Evolutionary conservation across 2,329 filamentous ascomycete species (phyloP).

Genomic region (Trichoderma breve): DNA sequence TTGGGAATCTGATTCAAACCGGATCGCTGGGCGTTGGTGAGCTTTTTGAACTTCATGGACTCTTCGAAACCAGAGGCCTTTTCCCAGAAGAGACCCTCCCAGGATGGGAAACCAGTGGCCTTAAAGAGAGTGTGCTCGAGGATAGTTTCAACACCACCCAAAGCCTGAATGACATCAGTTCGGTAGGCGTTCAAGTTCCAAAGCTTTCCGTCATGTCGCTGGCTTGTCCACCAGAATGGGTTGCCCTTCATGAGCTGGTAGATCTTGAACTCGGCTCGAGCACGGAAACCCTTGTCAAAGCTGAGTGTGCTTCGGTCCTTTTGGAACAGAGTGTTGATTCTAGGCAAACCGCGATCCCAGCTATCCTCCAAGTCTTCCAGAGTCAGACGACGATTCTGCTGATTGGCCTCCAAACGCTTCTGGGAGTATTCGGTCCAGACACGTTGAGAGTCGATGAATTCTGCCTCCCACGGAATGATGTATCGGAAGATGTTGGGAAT

Average conservation of each 20-base stretch:
- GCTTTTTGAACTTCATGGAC: slow-evolving; percentile 96
- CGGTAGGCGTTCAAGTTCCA: slow-evolving; percentile 97
- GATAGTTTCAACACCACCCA: slow-evolving; percentile 97
- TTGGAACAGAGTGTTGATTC: slow-evolving; percentile 98
- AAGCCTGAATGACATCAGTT: slow-evolving; percentile 93
- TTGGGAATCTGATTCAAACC: slow-evolving; percentile 99
- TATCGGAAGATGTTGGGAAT: slow-evolving; percentile 99
- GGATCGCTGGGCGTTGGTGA: slow-evolving; percentile 94
- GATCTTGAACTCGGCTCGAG: slow-evolving; percentile 93
- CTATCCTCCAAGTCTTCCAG: slow-evolving; percentile 96
- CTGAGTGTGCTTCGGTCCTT: slow-evolving; percentile 95
- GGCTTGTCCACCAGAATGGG: slow-evolving; percentile 99
- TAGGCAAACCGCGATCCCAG: slow-evolving; percentile 94
- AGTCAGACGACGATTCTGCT: slow-evolving; percentile 91
- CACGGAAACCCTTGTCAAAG: slow-evolving; percentile 97
- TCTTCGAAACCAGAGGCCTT: slow-evolving; percentile 59
- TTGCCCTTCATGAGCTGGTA: slow-evolving; percentile 99
- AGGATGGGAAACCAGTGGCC: slow-evolving; percentile 91
- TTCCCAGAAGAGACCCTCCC: slow-evolving; percentile 96
- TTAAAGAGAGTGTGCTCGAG: slow-evolving; percentile 96
- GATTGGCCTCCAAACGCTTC: slow-evolving; percentile 93
- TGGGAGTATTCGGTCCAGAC: slow-evolving; percentile 99
- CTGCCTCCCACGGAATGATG: slow-evolving; percentile 98
- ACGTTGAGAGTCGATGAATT: slow-evolving; percentile 97
- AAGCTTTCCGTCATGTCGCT: slow-evolving; percentile 92